Percentiles rank a stretch among this genome's conserved stretches.
These are phyloP conservation scores for Alternaria conjuncta DNA, from an alignment of 2,329 filamentous ascomycete genomes.

Conservation along the genomic window DNA sequence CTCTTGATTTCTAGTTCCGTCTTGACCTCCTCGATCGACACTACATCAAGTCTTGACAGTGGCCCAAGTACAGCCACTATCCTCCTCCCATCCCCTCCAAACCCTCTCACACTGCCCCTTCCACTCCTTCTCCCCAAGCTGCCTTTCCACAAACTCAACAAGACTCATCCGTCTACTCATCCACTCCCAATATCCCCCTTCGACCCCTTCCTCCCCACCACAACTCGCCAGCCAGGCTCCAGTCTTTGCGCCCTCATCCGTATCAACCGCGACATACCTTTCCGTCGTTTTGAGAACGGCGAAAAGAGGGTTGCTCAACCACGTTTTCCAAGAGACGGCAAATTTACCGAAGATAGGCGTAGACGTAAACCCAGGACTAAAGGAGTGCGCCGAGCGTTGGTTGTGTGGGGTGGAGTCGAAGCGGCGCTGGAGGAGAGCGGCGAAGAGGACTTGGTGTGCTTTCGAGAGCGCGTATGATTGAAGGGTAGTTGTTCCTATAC, in stretches of 20 bases:
- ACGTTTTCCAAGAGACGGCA: conserved; percentile 12
- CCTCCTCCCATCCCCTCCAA: conserved; percentile 19
- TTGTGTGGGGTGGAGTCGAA: background rate
- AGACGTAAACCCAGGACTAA: conserved; percentile 18
- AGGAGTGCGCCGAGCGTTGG: conserved; percentile 10
- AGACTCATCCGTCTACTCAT: conserved; percentile 10
- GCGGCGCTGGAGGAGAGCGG: conserved; percentile 10
- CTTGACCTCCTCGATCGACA: background rate
- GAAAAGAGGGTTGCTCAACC: conserved; percentile 18
- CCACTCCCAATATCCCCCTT: conserved; percentile 21
- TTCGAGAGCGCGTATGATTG: conserved; percentile 14
- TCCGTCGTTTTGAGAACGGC: conserved; percentile 14
- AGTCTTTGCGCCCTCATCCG: conserved; percentile 20
- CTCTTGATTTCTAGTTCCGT: background rate
- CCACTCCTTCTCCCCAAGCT: conserved; percentile 5
- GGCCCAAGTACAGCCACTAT: conserved; percentile 9
- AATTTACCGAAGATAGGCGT: conserved; percentile 19
- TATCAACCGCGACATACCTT: conserved; percentile 10
- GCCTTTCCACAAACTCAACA: conserved; percentile 10
- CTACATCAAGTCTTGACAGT: background rate
- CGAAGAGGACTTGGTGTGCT: conserved; percentile 23
- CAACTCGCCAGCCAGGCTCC: conserved; percentile 18
- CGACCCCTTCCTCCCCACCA: conserved; percentile 1
- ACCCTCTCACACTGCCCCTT: background rate
- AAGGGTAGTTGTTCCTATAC: background rate